Percentiles rank a stretch among this genome's conserved stretches.
Conservation (phyloP, 1,284 basidiomycete genomes). For the Cystobasidiaceae sp. region DNA sequence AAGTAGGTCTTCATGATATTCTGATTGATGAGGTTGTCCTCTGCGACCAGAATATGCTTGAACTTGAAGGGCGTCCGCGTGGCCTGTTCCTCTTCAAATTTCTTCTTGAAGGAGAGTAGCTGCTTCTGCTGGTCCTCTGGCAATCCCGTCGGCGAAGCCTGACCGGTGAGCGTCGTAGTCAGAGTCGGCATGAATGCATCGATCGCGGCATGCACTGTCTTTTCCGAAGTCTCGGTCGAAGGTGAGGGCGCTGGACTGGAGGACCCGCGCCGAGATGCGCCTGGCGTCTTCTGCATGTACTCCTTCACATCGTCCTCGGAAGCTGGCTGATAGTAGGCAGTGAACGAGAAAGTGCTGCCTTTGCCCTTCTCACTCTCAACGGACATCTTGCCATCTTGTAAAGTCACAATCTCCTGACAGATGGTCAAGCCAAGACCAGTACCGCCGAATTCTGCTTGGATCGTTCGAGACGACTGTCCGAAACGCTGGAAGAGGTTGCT, state of each 20-base stretch:
- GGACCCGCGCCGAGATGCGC: conserved; percentile 6
- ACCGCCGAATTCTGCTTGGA: conserved; percentile 35
- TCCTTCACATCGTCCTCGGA: conserved; percentile 18
- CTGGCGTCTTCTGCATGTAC: conserved; percentile 2
- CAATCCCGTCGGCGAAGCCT: neutral
- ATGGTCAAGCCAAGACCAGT: conserved; percentile 32
- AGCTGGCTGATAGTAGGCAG: conserved; percentile 14
- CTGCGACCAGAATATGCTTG: conserved; percentile 29
- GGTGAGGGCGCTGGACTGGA: neutral
- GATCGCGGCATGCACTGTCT: neutral
- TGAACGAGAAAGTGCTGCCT: conserved; percentile 34
- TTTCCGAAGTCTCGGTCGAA: neutral
- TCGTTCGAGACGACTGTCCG: conserved; percentile 35
- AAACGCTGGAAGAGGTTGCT: conserved; percentile 35
- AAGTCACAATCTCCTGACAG: conserved; percentile 37
- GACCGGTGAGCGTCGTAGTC: neutral
- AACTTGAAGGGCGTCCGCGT: conserved; percentile 10
- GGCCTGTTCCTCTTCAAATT: conserved; percentile 7
- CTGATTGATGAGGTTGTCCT: conserved; percentile 32
- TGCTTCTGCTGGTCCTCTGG: conserved; percentile 11
- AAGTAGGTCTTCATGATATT: conserved; percentile 29
- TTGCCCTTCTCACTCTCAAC: conserved; percentile 26
- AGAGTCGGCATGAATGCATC: conserved; percentile 2
- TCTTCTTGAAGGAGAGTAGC: neutral
- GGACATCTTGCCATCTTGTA: conserved; percentile 38